These are phyloP conservation scores for Rhytidhysteron rufulum DNA, from an alignment of 2,329 filamentous ascomycete genomes.

Conservation along the genomic window DNA sequence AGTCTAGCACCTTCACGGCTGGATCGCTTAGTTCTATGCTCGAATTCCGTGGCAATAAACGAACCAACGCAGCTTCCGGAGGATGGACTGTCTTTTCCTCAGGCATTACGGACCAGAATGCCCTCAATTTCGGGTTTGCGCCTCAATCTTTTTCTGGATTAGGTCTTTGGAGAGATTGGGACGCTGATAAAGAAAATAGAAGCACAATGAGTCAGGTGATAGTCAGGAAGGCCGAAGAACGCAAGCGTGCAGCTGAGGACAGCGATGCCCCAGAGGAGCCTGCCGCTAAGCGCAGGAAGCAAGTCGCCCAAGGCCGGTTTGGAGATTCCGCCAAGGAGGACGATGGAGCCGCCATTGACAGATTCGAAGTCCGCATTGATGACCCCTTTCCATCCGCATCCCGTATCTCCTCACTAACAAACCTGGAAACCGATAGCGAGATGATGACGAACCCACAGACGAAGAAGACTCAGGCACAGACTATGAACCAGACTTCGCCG, in stretches of 20 bases:
- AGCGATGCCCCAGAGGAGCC: slow-evolving; percentile 15
- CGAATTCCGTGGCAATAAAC: slow-evolving; percentile 63
- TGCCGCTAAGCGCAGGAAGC: slow-evolving; percentile 54
- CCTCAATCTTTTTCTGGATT: slow-evolving; percentile 1
- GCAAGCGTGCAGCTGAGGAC: slow-evolving; percentile 20
- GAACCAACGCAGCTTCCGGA: slow-evolving; percentile 68
- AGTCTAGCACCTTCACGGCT: slow-evolving; percentile 64
- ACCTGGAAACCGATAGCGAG: slow-evolving; percentile 9
- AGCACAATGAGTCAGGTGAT: too few species aligned
- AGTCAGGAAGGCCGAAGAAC: too few species aligned
- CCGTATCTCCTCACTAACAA: too few species aligned
- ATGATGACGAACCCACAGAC: slow-evolving; percentile 7
- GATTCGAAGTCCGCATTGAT: slow-evolving; percentile 48
- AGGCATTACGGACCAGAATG: slow-evolving; percentile 50
- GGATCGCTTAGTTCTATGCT: slow-evolving; percentile 69
- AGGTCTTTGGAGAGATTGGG: slow-evolving; percentile 3
- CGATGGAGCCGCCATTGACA: slow-evolving; percentile 42
- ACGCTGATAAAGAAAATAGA: slow-evolving; percentile 13
- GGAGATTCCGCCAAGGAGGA: slow-evolving; percentile 47
- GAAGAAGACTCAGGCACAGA: neutral
- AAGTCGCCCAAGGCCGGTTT: slow-evolving; percentile 66
- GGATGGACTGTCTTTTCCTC: slow-evolving; percentile 78
- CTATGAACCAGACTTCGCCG: neutral
- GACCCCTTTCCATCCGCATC: slow-evolving; percentile 37
- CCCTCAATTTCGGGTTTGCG: slow-evolving; percentile 43